Conservation (phyloP, 2,329 filamentous ascomycete species). For the Berkeleyomyces basicola region DNA sequence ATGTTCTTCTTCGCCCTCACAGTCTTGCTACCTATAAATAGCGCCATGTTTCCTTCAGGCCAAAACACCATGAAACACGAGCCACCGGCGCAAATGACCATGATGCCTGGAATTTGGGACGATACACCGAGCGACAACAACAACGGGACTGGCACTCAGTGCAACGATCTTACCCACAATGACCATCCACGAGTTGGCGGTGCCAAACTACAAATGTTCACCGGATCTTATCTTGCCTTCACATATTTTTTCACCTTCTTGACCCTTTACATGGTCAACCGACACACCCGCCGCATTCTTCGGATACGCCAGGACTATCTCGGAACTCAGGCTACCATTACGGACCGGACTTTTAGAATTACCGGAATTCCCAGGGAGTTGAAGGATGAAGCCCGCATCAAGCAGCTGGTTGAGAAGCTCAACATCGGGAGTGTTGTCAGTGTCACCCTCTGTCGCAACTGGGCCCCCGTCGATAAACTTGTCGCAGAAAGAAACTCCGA, state of each 20-base stretch:
- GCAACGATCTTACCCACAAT: slow-evolving; percentile 20
- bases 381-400: slow-evolving; percentile 67
- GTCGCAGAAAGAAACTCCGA: slow-evolving; percentile 49
- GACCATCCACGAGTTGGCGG: slow-evolving; percentile 13
- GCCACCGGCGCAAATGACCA: not conserved
- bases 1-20: slow-evolving; percentile 68
- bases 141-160: slow-evolving; percentile 9
- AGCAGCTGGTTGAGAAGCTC: slow-evolving; percentile 70
- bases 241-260: slow-evolving; percentile 80
- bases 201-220: slow-evolving; percentile 30
- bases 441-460: slow-evolving; percentile 73
- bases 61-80: slow-evolving; percentile 4
- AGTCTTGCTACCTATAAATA: slow-evolving; percentile 74
- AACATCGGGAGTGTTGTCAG: slow-evolving; percentile 80
- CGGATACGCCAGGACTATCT: slow-evolving; percentile 77
- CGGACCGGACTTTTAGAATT: slow-evolving; percentile 80
- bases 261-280: slow-evolving; percentile 66
- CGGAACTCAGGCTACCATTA: slow-evolving; percentile 85
- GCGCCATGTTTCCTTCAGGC: slow-evolving; percentile 33
- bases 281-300: slow-evolving; percentile 73
- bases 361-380: slow-evolving; percentile 73
- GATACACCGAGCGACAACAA: slow-evolving; percentile 7
- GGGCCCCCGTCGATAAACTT: slow-evolving; percentile 63
- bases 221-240: slow-evolving; percentile 92
- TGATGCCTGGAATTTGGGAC: not conserved